Evolutionary conservation across 75 land plant species (phyloP).

Genomic region (Azolla pinnata): DNA sequence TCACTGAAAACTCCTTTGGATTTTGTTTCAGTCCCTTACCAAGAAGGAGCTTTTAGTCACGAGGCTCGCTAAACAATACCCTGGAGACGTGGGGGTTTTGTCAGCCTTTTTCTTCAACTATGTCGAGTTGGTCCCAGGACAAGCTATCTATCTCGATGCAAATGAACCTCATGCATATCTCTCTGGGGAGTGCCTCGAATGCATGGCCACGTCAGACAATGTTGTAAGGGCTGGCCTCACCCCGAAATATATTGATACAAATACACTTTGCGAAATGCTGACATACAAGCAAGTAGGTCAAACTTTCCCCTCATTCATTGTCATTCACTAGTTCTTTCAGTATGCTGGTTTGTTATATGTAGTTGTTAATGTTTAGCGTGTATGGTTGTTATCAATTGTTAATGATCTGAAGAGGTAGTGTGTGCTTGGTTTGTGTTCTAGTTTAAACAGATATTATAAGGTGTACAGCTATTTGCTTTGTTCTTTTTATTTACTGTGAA

Average conservation of each 20-base stretch:
- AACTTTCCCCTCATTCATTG: too few species aligned
- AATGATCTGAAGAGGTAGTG: too few species aligned
- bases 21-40: constrained; percentile 47
- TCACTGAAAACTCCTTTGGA: too few species aligned
- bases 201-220: constrained; percentile 99
- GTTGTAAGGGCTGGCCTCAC: constrained; percentile 94
- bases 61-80: constrained; percentile 73
- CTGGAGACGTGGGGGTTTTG: constrained; percentile 69
- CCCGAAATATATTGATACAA: constrained; percentile 68
- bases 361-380: too few species aligned
- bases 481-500: neutral
- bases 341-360: too few species aligned
- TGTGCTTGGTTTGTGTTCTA: too few species aligned
- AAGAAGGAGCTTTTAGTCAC: constrained; percentile 56
- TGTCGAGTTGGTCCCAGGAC: constrained; percentile 61
- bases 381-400: too few species aligned
- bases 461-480: too few species aligned
- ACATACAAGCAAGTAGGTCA: constrained; percentile 90
- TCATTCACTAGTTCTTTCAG: too few species aligned
- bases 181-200: constrained; percentile 69
- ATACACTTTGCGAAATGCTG: constrained; percentile 86
- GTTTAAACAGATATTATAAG: too few species aligned
- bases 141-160: constrained; percentile 69
- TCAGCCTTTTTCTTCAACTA: constrained; percentile 70
- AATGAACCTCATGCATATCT: constrained; percentile 91